Evolutionary conservation across 2,329 filamentous ascomycete species (phyloP), one percentile per base, ranked within the genome.

Genomic region (Aspergillus floridensis): DNA sequence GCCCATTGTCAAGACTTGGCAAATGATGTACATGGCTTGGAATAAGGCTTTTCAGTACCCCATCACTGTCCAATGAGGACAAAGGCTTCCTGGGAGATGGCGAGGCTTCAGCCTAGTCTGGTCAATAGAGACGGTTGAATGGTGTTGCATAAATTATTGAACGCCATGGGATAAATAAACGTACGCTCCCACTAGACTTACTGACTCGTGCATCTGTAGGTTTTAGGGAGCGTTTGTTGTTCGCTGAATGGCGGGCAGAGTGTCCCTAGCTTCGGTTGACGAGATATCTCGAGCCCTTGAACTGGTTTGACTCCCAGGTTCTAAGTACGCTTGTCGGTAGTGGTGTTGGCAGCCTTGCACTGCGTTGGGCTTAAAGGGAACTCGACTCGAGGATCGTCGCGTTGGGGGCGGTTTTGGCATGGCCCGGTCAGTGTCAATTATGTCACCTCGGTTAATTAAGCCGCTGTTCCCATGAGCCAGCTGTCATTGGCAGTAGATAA

Each of bases 351-450:
- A 26, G 51, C 51, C 26, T 38, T 53, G 51, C n/a, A 32, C 10
- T 24, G 51, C 24, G 14, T 38, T 4, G 2, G 16, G 19, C 16
- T 24, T 29, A 26, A 12, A 41, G n/a, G 41, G 22, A 44, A 44
- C 38, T 44, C 38, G 38, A 44, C 31, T 46, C 22, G 38, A 48
- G 26, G 53, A 48, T 55, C 53, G 53, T 48, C 53, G 26, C 24
- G 24, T 19, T 10, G 47, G 41, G 41, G 31, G 53, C 14, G 12
- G 4, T 35, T 55, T 35, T 26, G 26, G 19, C 16, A 19, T 24
- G 21, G 52, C 46, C 41, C 44, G 26, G 26, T 29, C 26, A 47
- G 29, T 47, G 53, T 55, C 53, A 55, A 55, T 55, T 47, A 47
- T 47, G 52, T 31, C 52, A 46, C 19, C 46, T 5, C 52, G 22